phyloP scores from a whole-genome alignment of 2,329 filamentous ascomycete species.

The Trichoderma sp. region DNA sequence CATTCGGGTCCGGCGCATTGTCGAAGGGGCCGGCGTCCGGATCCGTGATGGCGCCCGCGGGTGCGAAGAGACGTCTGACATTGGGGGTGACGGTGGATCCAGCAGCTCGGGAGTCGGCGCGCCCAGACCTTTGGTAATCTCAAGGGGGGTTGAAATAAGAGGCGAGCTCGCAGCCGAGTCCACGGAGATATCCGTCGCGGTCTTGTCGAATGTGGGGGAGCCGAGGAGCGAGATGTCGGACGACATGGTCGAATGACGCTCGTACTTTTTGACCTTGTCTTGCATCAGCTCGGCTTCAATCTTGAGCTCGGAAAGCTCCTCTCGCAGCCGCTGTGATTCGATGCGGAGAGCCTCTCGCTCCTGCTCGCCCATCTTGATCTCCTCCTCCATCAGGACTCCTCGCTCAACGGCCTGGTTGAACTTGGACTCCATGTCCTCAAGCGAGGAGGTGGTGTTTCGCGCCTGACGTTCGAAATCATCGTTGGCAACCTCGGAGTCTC shows the following conservation, averaged over 20 bases:
- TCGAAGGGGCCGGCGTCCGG: slow-evolving; percentile 36
- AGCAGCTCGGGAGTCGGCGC: slow-evolving; percentile 64
- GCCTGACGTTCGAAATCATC: slow-evolving; percentile 98
- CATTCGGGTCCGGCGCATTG: slow-evolving; percentile 52
- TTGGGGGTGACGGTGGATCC: slow-evolving; percentile 89
- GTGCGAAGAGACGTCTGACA: slow-evolving; percentile 78
- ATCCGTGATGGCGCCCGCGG: slow-evolving; percentile 50
- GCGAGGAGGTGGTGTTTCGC: slow-evolving; percentile 89
- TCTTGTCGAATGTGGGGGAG: slow-evolving; percentile 72
- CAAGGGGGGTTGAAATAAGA: slow-evolving; percentile 84
- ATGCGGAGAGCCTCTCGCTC: slow-evolving; percentile 88
- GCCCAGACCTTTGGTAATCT: slow-evolving; percentile 61
- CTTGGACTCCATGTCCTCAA: slow-evolving; percentile 96
- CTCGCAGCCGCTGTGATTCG: slow-evolving; percentile 83
- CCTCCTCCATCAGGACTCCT: slow-evolving; percentile 90
- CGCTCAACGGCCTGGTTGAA: slow-evolving; percentile 94
- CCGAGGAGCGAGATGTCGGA: slow-evolving; percentile 65
- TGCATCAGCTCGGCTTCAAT: slow-evolving; percentile 93
- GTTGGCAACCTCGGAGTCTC: slow-evolving; percentile 96
- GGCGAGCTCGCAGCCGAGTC: slow-evolving; percentile 86
- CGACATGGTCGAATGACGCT: slow-evolving; percentile 61
- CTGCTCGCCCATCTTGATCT: slow-evolving; percentile 87
- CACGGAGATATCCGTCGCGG: slow-evolving; percentile 68
- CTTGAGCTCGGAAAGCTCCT: slow-evolving; percentile 89
- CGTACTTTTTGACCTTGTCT: slow-evolving; percentile 82